A percentile compares a stretch with the other conserved stretches of the same genome.
Conservation (phyloP, 139 green algal genomes). For the Haematococcus sp. region DNA sequence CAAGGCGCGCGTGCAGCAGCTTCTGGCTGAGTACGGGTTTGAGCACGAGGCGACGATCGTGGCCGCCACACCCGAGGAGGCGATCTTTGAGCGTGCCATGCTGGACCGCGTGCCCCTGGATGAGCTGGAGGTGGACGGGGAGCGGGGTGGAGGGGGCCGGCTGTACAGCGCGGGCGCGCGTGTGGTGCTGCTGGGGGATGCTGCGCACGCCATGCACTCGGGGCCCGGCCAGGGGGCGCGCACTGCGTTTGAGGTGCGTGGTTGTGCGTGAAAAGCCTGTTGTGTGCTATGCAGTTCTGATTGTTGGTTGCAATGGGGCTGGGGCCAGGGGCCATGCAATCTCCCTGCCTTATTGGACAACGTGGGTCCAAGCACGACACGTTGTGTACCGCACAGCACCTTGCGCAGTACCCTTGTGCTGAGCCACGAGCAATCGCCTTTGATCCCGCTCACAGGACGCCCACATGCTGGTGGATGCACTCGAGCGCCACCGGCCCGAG, state of each 20-base stretch:
- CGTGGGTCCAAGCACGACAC: background rate
- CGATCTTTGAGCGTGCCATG: conserved; percentile 51
- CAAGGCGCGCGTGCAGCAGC: conserved; percentile 33
- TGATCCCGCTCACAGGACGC: background rate
- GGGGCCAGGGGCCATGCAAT: background rate
- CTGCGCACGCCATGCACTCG: conserved; percentile 48
- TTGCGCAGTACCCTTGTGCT: background rate
- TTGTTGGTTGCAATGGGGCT: background rate
- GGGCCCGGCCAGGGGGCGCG: conserved; percentile 47
- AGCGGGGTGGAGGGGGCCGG: background rate
- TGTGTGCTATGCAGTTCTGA: background rate
- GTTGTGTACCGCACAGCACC: no score
- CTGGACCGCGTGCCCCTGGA: conserved; percentile 36
- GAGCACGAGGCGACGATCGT: conserved; percentile 11
- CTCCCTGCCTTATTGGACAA: background rate
- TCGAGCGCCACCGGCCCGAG: no score
- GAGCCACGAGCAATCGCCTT: background rate
- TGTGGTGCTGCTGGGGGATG: conserved; percentile 48
- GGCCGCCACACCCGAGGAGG: conserved; percentile 34
- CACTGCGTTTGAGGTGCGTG: conserved; percentile 43
- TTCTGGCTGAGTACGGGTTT: conserved; percentile 22
- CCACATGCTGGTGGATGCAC: background rate
- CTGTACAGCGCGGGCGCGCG: conserved; percentile 12
- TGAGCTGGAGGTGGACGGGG: conserved; percentile 17
- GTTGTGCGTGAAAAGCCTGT: background rate